A percentile compares a stretch with the other conserved stretches of the same genome.
These are phyloP conservation scores for Pulveroboletus sp. DNA, from an alignment of 768 basidiomycete species.

Conservation along the genomic window DNA sequence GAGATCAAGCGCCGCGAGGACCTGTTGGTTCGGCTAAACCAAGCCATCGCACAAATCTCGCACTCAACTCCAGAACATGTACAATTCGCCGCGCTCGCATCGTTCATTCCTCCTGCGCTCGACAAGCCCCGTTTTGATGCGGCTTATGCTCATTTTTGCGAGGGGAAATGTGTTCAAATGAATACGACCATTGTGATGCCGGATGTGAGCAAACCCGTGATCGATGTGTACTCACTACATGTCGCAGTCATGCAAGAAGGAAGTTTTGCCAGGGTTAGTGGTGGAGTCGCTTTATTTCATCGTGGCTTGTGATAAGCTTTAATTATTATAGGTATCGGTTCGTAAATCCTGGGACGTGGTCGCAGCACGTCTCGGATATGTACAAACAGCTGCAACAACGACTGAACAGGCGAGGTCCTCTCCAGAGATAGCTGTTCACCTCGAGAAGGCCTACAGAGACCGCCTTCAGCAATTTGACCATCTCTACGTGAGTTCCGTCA, in stretches of 20 bases:
- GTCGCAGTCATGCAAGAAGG: slow-evolving; percentile 32
- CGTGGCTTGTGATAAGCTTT: neutral
- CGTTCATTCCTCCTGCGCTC: slow-evolving; percentile 27
- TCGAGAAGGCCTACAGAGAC: slow-evolving; percentile 26
- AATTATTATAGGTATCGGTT: slow-evolving; percentile 16
- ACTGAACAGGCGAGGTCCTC: slow-evolving; percentile 23
- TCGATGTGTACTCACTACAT: slow-evolving; percentile 29
- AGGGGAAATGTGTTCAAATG: slow-evolving; percentile 22
- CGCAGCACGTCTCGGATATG: slow-evolving; percentile 24
- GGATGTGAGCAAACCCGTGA: slow-evolving; percentile 20
- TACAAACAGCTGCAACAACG: slow-evolving; percentile 19
- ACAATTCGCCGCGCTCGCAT: slow-evolving; percentile 22
- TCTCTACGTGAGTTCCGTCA: slow-evolving; percentile 30
- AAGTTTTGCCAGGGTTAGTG: slow-evolving; percentile 25
- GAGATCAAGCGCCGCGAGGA: slow-evolving; percentile 31
- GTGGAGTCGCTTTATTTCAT: neutral
- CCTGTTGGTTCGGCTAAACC: slow-evolving; percentile 24
- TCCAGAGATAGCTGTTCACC: slow-evolving; percentile 21
- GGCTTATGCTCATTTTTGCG: slow-evolving; percentile 27
- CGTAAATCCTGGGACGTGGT: slow-evolving; percentile 28
- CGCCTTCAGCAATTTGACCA: slow-evolving; percentile 32
- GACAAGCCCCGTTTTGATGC: slow-evolving; percentile 27
- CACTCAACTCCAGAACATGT: slow-evolving; percentile 23
- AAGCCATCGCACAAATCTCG: slow-evolving; percentile 23
- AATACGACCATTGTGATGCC: slow-evolving; percentile 29